Evolutionary conservation across 768 basidiomycete species (phyloP), one percentile per base, ranked within the genome.

Genomic region (Tulasnella calospora): DNA sequence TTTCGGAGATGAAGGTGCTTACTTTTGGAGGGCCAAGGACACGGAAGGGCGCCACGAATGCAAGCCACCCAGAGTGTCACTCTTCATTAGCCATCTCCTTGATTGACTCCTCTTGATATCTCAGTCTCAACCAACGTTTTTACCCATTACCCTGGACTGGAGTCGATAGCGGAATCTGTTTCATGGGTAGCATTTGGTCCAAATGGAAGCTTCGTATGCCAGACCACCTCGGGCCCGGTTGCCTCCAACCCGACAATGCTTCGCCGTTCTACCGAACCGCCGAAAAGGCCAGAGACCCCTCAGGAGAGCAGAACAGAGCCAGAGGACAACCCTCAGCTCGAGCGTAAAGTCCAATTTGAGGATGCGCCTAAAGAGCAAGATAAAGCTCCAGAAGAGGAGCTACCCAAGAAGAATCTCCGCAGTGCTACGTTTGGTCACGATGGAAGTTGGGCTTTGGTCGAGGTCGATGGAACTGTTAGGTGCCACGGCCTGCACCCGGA

Each of bases 171-270:
- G 4, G 73, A 74, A 74, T 23, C 33, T 35, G 44, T 74, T 35
- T 33, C 33, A 44, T 74, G 73, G 73, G 73, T 74, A 30, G 73
- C 73, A 55, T 74, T 74, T 23, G 73, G 73, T 33, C 46, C 73
- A 21, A 55, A 74, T 35, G 44, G 73, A 41, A 36, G 44, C 44
- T 41, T 35, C 51, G n/a, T 74, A 27, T 35, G 33, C 44, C 44
- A 74, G 33, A 74, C 73, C 23, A 19, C 61, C 15, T 67, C 61
- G 15, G 61, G 61, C 61, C 61, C 61, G 35, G 33, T 67, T 35
- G 61, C 61, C 33, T 67, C 61, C 27, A 30, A 67, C 61, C 61
- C 61, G 27, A 27, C 61, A 67, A 35, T 67, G 61, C 61, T 67
- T 35, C 61, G 61, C 27, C 12, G 35, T 19, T 23, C 30, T 35